Evolutionary conservation across 2,329 filamentous ascomycete genomes (phyloP), one percentile per base, ranked within the genome.

Genomic region (Colletotrichum falcatum): DNA sequence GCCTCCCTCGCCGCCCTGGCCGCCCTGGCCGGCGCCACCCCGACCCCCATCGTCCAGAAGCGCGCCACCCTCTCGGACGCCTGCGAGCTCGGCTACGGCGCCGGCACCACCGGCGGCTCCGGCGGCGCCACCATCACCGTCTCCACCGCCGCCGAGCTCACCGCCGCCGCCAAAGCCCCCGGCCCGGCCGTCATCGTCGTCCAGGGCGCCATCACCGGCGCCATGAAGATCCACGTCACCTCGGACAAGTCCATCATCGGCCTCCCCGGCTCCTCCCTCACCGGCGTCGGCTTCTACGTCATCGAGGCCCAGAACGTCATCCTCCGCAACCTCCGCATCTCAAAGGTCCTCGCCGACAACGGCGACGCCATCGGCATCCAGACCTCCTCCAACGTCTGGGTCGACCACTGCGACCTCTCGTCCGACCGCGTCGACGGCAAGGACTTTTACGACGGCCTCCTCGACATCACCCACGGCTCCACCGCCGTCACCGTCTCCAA

Each of bases 361-460:
- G 89, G 89, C 26, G 89, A 91, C 74, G 87, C 86, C 68, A 86
- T 91, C 73, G 86, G 84, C 72, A 87, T 91, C 70, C 86, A 90
- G 78, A 78, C 77, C 16, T 84, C 86, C 60, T 87, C 78, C 67
- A 90, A 90, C 73, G 83, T 89, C 75, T 92, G 90, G 90, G 81
- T 92, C 60, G 90, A 92, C 81, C 90, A 92, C 81, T 84, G 85
- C 77, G 90, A 92, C 73, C 83, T 92, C 28, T 89, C 86, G 5
- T 89, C 87, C 30, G 86, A 91, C 80, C 76, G 78, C 42, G 81
- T 85, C 74, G 83, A 88, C 77, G 88, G 85, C 82, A 92, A 92
- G 82, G 89, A 93, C 82, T 91, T 87, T 82, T 92, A 91, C 76
- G 91, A 92, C 66, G 90, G 91, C 39, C 85, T 92, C 1, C 80